phyloP scores from a whole-genome alignment of 768 basidiomycete species.

The Lentinula sp. region DNA sequence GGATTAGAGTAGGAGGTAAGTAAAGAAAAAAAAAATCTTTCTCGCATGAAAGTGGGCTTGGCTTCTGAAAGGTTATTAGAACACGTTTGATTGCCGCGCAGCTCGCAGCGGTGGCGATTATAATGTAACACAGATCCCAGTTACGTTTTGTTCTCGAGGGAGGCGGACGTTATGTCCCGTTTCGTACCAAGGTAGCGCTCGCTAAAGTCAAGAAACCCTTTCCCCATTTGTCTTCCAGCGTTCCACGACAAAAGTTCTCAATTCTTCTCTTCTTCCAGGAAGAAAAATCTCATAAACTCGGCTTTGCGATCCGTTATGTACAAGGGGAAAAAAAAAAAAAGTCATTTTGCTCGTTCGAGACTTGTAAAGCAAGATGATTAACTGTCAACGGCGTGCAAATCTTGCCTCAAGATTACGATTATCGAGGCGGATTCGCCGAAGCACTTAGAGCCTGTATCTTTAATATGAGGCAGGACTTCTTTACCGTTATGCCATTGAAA shows the following conservation, averaged over 20 bases:
- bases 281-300: background rate
- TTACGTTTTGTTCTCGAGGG: background rate
- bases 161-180: background rate
- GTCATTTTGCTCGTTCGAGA: background rate
- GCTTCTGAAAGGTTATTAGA: conserved; percentile 3
- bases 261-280: background rate
- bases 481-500: background rate
- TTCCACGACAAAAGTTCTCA: background rate
- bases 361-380: background rate
- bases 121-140: background rate
- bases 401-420: background rate
- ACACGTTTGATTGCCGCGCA: conserved; percentile 6
- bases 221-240: background rate
- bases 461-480: background rate
- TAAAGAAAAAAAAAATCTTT: background rate
- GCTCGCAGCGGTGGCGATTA: background rate
- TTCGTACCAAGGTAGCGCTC: background rate
- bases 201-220: background rate
- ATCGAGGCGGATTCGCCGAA: background rate
- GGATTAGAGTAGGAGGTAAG: background rate
- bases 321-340: background rate
- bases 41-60: background rate
- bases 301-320: background rate
- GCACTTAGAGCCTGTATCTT: background rate
- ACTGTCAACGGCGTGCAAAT: background rate